Base-by-base conservation (phyloP, 169 alveolate genomes). In the Cryptosporidium bovis region DNA sequence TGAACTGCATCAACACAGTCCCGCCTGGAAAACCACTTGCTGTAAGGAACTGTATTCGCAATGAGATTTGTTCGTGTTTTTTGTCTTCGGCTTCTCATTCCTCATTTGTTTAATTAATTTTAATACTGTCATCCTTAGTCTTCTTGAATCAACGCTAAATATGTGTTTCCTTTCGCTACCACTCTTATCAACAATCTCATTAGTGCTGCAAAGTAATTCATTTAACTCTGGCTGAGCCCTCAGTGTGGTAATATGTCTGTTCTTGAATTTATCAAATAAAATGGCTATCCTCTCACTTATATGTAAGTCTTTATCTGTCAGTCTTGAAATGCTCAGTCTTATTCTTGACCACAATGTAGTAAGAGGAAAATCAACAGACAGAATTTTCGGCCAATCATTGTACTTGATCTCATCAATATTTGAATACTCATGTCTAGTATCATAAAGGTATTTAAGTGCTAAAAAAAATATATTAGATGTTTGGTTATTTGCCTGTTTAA, bases 281-380 rank as follows among this genome's bases (percentile, higher is more conserved):
- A 62, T 56, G 16, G 64, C 18, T 29, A 77, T 77, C 18, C 87
- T 60, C n/a, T 77, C 87, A 3, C 55, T 16, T 12, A 77, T 77
- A 53, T 56, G 87, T 62, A 60, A 20, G 31, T 29, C 29, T 36
- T 77, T 77, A n/a, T 60, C 46, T 15, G 87, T 77, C 31, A 62
- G 16, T 60, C 87, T 56, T 33, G 51, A 48, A 46, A 77, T 18
- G 36, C 77, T 71, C 64, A 77, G 56, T 40, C 87, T 56, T 2
- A 77, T 77, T 33, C 87, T 77, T 60, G 87, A 77, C 87, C 87
- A 77, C 5, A 77, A 64, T n/a, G 69, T 77, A 16, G 87, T 77
- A 16, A 77, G 51, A 13, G 87, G 87, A 60, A 77, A 44, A 44
- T 77, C 62, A 8, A 34, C 65, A 0, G 87, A 62, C 2, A 77